Evolutionary conservation across 495 filamentous ascomycete genomes (phyloP).

Genomic region (Zalerion maritima): DNA sequence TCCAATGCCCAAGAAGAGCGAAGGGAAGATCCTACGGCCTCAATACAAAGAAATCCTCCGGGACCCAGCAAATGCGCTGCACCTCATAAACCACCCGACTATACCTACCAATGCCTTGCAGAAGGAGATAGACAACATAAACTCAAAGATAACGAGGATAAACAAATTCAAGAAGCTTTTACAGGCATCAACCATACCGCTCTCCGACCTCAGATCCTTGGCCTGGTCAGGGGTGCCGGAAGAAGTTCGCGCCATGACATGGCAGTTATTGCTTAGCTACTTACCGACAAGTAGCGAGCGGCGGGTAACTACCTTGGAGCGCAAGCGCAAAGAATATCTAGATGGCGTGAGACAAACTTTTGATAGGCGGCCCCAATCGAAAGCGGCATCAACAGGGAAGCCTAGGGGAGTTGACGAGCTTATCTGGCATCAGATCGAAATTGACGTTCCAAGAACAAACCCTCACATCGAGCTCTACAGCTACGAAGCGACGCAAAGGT

Average conservation of each 20-base stretch:
- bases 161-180: conserved; percentile 97
- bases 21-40: conserved; percentile 88
- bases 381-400: conserved; percentile 27
- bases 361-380: conserved; percentile 43
- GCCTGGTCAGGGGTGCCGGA: conserved; percentile 91
- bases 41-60: conserved; percentile 89
- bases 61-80: conserved; percentile 92
- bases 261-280: conserved; percentile 92
- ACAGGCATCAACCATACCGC: conserved; percentile 75
- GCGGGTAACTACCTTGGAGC: conserved; percentile 75
- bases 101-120: conserved; percentile 57
- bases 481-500: conserved; percentile 91
- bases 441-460: conserved; percentile 93
- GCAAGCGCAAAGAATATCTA: conserved; percentile 92
- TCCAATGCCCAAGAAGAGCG: conserved; percentile 70
- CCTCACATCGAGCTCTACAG: conserved; percentile 88
- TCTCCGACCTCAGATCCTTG: conserved; percentile 66
- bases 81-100: conserved; percentile 79
- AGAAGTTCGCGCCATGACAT: conserved; percentile 94
- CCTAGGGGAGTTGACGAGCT: conserved; percentile 78
- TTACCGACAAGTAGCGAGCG: conserved; percentile 88
- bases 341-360: conserved; percentile 94
- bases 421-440: conserved; percentile 97
- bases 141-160: conserved; percentile 78
- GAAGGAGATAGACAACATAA: conserved; percentile 78